phyloP scores from a whole-genome alignment of 306 rosid genomes.

The Luffa acutangula region DNA sequence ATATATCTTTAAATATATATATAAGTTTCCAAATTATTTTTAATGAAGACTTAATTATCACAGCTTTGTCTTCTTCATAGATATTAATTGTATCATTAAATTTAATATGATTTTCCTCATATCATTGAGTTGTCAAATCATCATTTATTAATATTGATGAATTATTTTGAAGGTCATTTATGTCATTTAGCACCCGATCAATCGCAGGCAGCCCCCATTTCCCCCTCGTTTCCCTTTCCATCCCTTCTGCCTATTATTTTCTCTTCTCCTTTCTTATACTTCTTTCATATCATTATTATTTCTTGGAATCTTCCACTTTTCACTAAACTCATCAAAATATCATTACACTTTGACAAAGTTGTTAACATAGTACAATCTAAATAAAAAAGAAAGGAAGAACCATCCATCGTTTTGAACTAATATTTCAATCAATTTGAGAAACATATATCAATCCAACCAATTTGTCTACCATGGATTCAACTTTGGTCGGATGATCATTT shows the following conservation, averaged over 20 bases:
- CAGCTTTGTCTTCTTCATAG: background rate
- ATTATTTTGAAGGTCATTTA: background rate
- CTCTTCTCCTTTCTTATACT: background rate
- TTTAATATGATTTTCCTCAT: background rate
- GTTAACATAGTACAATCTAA: background rate
- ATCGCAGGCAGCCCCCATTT: background rate
- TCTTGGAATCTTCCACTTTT: background rate
- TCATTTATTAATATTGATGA: background rate
- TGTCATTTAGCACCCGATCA: background rate
- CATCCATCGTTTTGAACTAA: too few species aligned
- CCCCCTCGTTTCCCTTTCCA: background rate
- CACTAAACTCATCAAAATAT: background rate
- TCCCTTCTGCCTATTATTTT: background rate
- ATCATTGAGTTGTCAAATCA: constrained; percentile 4
- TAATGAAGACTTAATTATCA: background rate
- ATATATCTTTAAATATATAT: too few species aligned
- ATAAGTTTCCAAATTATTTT: too few species aligned
- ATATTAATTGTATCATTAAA: background rate
- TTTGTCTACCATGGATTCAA: background rate
- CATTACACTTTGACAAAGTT: background rate
- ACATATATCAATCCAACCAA: background rate
- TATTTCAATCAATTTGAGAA: background rate
- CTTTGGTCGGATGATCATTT: background rate
- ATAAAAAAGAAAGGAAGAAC: background rate
- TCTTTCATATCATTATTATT: background rate